Base-by-base conservation (phyloP, 352 stramenopile species). In the Phytophthora sansomeana region DNA sequence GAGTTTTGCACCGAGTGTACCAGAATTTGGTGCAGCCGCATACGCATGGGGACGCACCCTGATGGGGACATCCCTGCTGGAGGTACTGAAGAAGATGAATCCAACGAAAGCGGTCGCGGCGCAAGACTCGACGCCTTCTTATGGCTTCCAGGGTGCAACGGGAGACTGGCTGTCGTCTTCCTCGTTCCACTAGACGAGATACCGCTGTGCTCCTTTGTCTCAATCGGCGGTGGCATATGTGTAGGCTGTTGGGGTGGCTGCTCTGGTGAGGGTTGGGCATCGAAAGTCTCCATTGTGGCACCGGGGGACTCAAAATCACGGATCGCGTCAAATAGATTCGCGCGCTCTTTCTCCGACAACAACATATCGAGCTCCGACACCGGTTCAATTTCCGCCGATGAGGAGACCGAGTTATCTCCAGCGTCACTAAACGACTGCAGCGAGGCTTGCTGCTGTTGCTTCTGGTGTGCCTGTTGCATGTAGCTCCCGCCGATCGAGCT, bases 241-340 rank as follows among this genome's bases (percentile, higher is more conserved):
- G 10, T 55, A 21, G 9, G 17, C 21, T 51, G 58, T 53, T 63
- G 59, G n/a, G 54, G 30, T 38, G 58, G 47, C 42, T 33, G 58
- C 38, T 68, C 46, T 16, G 54, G 29, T 4, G 56, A 65, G 11
- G 60, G 30, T 7, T 67, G 30, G n/a, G 21, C 33, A 16, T 70
- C 53, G 10, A 70, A 24, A 26, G 61, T 60, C 3, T 62, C 57
- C 29, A 55, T 44, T 17, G 49, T 36, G 32, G n/a, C 14, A 13
- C 66, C 36, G 0, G 81, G 80, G 1, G 76, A 79, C 29, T 91
- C 80, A 24, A 92, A 92, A 57, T 92, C 79, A 2, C 81, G 80
- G 50, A 92, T 92, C 8, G 83, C 81, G 30, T 92, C 83, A 35
- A 92, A 81, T 39, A 92, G 61, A 54, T 90, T 90, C 9, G 72